Evolutionary conservation across 345 rosid species (phyloP).

Genomic region (Passiflora organensis): DNA sequence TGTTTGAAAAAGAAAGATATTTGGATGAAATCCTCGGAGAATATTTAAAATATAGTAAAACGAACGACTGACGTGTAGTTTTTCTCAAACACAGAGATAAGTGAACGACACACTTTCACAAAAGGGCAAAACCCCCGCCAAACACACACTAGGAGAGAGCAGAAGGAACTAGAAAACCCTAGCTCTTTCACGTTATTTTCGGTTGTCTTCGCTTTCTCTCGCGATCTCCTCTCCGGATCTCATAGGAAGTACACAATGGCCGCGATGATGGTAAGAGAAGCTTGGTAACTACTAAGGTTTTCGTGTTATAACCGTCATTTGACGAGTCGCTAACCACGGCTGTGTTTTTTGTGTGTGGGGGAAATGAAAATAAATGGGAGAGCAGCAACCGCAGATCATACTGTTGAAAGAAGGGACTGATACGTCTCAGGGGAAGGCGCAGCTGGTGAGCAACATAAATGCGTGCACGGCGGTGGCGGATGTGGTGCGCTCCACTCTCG

Average conservation of each 20-base stretch:
- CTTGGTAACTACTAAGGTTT: background rate
- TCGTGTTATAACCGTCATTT: background rate
- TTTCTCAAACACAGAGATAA: too few species aligned
- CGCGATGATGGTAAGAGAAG: constrained; percentile 28
- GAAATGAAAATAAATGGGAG: constrained; percentile 3
- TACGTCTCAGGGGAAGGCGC: constrained; percentile 94
- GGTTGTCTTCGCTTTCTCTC: background rate
- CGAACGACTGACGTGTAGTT: too few species aligned
- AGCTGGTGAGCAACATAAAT: constrained; percentile 91
- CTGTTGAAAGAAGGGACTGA: constrained; percentile 97
- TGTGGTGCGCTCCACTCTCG: constrained; percentile 83
- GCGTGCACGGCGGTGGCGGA: constrained; percentile 94
- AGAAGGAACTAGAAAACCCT: too few species aligned
- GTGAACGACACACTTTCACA: too few species aligned
- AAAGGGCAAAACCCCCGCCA: too few species aligned
- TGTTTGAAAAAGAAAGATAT: too few species aligned
- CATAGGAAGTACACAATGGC: constrained; percentile 15
- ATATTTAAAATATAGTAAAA: too few species aligned
- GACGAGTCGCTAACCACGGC: background rate
- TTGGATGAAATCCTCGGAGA: too few species aligned
- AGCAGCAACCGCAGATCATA: constrained; percentile 99
- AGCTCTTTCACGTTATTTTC: too few species aligned
- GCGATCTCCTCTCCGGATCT: constrained; percentile 1
- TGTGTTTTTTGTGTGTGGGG: background rate
- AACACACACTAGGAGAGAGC: too few species aligned